Percentiles rank a stretch among this genome's conserved stretches.
These are phyloP conservation scores for Aspergillus ostianus DNA, from an alignment of 495 filamentous ascomycete species.

Conservation along the genomic window DNA sequence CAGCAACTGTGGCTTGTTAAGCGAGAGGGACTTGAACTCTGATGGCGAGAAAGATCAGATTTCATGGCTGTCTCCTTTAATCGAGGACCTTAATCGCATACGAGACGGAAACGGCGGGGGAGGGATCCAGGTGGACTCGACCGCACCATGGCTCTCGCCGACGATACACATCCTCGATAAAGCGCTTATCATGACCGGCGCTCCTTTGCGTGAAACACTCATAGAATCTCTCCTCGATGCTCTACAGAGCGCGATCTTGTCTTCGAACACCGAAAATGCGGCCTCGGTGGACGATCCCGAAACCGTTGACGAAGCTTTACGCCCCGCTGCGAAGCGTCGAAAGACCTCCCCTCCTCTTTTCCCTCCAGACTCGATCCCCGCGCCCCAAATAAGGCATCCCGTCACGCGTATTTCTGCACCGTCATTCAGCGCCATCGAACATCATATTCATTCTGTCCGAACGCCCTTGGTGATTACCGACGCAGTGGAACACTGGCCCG, in stretches of 20 bases:
- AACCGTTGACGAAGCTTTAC: constrained; percentile 11
- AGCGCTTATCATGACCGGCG: constrained; percentile 80
- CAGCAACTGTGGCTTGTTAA: constrained; percentile 18
- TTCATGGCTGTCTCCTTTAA: constrained; percentile 11
- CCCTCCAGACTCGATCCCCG: constrained; percentile 34
- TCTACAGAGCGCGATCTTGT: constrained; percentile 26
- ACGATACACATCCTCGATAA: constrained; percentile 71
- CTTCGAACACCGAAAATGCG: background rate
- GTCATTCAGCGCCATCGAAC: constrained; percentile 63
- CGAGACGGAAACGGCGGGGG: background rate
- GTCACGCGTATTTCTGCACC: constrained; percentile 37
- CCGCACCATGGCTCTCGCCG: constrained; percentile 32
- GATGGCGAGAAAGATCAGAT: background rate
- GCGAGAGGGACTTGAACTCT: background rate
- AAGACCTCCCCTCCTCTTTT: constrained; percentile 38
- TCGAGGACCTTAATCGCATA: constrained; percentile 13
- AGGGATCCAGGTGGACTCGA: constrained; percentile 8
- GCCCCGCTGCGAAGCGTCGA: constrained; percentile 28
- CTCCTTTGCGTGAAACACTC: constrained; percentile 58
- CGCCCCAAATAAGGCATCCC: constrained; percentile 34
- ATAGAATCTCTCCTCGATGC: constrained; percentile 47
- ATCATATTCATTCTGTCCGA: constrained; percentile 51
- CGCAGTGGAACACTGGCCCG: constrained; percentile 72
- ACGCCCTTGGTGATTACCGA: constrained; percentile 71
- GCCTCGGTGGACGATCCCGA: background rate